These are phyloP conservation scores for Hanseniaspora nectarophila DNA, from an alignment of 805 yeast genomes.

Conservation along the genomic window DNA sequence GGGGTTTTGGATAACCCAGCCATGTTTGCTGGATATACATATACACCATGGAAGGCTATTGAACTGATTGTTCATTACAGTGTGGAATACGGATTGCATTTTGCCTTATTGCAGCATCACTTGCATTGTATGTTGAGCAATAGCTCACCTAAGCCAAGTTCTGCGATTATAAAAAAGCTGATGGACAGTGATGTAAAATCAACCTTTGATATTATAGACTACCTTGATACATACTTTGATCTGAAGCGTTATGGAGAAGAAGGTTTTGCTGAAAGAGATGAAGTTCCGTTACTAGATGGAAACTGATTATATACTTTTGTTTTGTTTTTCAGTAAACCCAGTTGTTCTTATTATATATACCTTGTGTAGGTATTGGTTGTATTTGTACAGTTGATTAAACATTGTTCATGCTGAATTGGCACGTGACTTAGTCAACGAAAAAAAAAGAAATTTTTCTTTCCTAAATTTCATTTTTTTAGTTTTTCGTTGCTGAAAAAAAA, in stretches of 20 bases:
- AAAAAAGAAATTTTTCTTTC: no score
- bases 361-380: no score
- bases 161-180: conserved; percentile 44
- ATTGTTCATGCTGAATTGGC: no score
- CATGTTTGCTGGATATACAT: conserved; percentile 57
- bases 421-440: no score
- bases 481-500: no score
- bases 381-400: no score
- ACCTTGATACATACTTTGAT: conserved; percentile 63
- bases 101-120: conserved; percentile 75
- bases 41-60: conserved; percentile 83
- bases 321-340: no score
- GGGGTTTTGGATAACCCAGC: conserved; percentile 83
- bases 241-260: conserved; percentile 55
- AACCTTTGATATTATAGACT: conserved; percentile 59
- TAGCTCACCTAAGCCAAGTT: conserved; percentile 38
- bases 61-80: conserved; percentile 74
- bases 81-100: conserved; percentile 61
- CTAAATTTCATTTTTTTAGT: no score
- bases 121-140: conserved; percentile 70
- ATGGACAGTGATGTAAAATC: conserved; percentile 40
- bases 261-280: conserved; percentile 50
- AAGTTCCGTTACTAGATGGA: conserved; percentile 29
- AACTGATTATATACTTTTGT: no score
- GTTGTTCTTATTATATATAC: no score